Conservation (phyloP, 768 basidiomycete genomes). For the Galerina marginata region DNA sequence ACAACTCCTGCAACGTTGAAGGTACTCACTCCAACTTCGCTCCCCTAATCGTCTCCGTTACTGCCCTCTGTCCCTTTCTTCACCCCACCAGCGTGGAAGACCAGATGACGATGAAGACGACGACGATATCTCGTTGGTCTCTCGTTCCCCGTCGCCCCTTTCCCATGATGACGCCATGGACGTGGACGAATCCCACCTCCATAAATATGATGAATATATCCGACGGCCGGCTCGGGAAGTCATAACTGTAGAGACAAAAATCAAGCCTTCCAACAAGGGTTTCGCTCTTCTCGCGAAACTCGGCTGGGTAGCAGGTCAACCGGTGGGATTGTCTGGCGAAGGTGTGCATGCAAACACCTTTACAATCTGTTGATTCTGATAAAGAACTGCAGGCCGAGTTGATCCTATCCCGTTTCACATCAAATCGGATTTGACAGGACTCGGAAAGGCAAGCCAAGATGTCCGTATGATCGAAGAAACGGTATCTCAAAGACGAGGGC, state of each 20-base stretch:
- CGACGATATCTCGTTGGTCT: slow-evolving; percentile 74
- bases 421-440: slow-evolving; percentile 78
- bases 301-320: slow-evolving; percentile 83
- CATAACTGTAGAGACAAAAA: slow-evolving; percentile 82
- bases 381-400: slow-evolving; percentile 61
- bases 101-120: slow-evolving; percentile 60
- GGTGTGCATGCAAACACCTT: slow-evolving; percentile 46
- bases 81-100: slow-evolving; percentile 67
- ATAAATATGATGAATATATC: slow-evolving; percentile 72
- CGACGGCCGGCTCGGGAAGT: slow-evolving; percentile 59
- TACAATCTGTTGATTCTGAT: not conserved
- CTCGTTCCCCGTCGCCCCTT: slow-evolving; percentile 77
- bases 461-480: slow-evolving; percentile 85
- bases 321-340: slow-evolving; percentile 76
- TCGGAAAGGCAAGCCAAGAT: slow-evolving; percentile 82
- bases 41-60: slow-evolving; percentile 49
- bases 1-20: slow-evolving; percentile 45
- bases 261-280: slow-evolving; percentile 80
- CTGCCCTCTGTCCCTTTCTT: slow-evolving; percentile 59
- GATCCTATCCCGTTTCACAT: slow-evolving; percentile 85
- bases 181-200: slow-evolving; percentile 44
- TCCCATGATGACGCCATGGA: slow-evolving; percentile 53
- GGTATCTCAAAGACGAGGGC: slow-evolving; percentile 77
- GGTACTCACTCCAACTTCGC: slow-evolving; percentile 69
- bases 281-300: slow-evolving; percentile 81